Conservation (phyloP, 2,329 filamentous ascomycete species). For the Clarireedia hainanense region DNA sequence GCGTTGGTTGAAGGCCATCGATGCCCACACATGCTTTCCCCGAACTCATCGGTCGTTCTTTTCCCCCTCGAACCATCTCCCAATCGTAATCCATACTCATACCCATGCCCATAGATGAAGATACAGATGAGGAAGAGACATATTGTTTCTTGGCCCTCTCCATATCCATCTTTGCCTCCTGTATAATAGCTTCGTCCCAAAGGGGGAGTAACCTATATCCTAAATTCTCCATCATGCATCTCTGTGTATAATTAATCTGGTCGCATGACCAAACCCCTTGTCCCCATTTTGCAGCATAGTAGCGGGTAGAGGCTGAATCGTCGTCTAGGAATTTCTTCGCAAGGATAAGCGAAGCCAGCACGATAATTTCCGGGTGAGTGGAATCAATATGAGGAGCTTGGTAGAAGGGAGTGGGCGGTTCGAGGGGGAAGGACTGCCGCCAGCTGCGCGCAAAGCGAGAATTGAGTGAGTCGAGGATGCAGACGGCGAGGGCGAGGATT, state of each 20-base stretch:
- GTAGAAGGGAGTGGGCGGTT: slow-evolving; percentile 26
- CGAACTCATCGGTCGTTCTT: not conserved
- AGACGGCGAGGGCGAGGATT: slow-evolving; percentile 55
- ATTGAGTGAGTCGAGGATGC: slow-evolving; percentile 58
- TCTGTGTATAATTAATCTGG: slow-evolving; percentile 57
- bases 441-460: slow-evolving; percentile 54
- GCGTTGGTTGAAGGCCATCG: not conserved
- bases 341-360: slow-evolving; percentile 54
- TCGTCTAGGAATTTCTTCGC: slow-evolving; percentile 61
- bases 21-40: slow-evolving; percentile 3
- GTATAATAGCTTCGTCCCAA: slow-evolving; percentile 47
- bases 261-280: slow-evolving; percentile 48
- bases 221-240: slow-evolving; percentile 56
- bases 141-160: slow-evolving; percentile 40
- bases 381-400: slow-evolving; percentile 48
- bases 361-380: slow-evolving; percentile 53
- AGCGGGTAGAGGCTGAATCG: slow-evolving; percentile 42
- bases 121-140: not conserved
- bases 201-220: slow-evolving; percentile 56
- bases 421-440: slow-evolving; percentile 50
- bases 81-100: not conserved
- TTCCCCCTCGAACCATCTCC: not conserved
- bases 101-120: slow-evolving; percentile 1
- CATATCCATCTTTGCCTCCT: slow-evolving; percentile 56
- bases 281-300: slow-evolving; percentile 48